Percentiles rank a stretch among this genome's conserved stretches.
Conservation (phyloP, 106 monocot genomes). For the Dactylorhiza incarnata region DNA sequence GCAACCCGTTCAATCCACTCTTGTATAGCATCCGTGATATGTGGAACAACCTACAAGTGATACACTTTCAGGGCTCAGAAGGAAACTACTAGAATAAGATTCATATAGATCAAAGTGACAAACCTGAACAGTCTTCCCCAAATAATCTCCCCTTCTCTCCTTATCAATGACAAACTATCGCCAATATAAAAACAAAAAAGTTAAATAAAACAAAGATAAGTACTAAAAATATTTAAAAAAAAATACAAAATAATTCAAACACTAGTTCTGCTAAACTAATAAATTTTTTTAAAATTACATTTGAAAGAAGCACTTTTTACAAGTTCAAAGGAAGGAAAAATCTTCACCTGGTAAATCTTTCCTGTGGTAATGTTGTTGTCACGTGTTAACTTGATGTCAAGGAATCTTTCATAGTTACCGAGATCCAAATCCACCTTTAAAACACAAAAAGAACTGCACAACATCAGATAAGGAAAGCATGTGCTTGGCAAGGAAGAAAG, state of each 20-base stretch:
- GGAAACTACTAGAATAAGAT: not conserved
- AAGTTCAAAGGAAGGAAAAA: not conserved
- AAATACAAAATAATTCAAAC: not conserved
- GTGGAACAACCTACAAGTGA: constrained; percentile 70
- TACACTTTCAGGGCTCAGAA: constrained; percentile 2
- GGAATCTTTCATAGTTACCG: constrained; percentile 47
- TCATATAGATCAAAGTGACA: not conserved
- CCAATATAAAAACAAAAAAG: constrained; percentile 1
- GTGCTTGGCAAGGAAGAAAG: not conserved
- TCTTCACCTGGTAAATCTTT: constrained; percentile 40
- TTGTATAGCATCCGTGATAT: constrained; percentile 88
- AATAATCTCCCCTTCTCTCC: constrained; percentile 46
- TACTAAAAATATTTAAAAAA: not conserved
- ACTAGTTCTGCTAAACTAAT: not conserved
- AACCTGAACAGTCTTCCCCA: constrained; percentile 63
- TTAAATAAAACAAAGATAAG: not conserved
- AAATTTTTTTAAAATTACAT: constrained; percentile 6
- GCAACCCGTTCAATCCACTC: constrained; percentile 91
- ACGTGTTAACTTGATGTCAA: constrained; percentile 41
- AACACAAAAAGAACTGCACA: not conserved
- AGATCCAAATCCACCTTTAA: constrained; percentile 53
- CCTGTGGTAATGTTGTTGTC: constrained; percentile 55
- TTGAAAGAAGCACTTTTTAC: not conserved
- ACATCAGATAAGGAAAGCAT: not conserved
- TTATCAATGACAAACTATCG: constrained; percentile 38